Conservation (phyloP, 805 yeast genomes). For the Candida awuae region DNA sequence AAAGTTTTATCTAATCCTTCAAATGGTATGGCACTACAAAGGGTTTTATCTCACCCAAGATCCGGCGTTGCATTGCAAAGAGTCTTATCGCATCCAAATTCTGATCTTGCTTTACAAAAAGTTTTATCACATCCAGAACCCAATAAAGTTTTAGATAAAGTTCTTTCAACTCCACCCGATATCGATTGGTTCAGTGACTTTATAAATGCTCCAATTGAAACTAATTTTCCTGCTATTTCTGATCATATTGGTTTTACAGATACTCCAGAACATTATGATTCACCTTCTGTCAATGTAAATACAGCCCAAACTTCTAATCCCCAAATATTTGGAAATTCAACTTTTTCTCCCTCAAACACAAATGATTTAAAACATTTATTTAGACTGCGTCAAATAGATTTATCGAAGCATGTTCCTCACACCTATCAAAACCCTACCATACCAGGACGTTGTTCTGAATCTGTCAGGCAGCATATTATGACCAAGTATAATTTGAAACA, state of each 20-base stretch:
- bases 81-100: slow-evolving; percentile 15
- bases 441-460: slow-evolving; percentile 38
- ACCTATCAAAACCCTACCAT: slow-evolving; percentile 23
- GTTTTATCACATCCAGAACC: slow-evolving; percentile 16
- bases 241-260: slow-evolving; percentile 55
- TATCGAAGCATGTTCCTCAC: slow-evolving; percentile 42
- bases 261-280: slow-evolving; percentile 27
- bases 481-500: slow-evolving; percentile 43
- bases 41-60: slow-evolving; percentile 15
- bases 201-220: slow-evolving; percentile 57
- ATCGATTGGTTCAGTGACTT: slow-evolving; percentile 68
- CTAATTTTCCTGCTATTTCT: slow-evolving; percentile 42
- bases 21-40: slow-evolving; percentile 13
- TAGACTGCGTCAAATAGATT: slow-evolving; percentile 57
- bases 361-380: slow-evolving; percentile 53
- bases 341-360: slow-evolving; percentile 16
- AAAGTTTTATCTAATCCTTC: slow-evolving; percentile 14
- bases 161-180: slow-evolving; percentile 11
- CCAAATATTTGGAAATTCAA: neutral
- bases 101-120: slow-evolving; percentile 13
- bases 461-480: slow-evolving; percentile 48
- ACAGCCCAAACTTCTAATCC: slow-evolving; percentile 9
- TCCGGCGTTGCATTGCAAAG: slow-evolving; percentile 13
- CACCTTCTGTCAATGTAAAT: slow-evolving; percentile 24
- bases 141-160: slow-evolving; percentile 9